Evolutionary conservation across 164 flowering plant species (phyloP).

Genomic region (Dillenia suffruticosa): DNA sequence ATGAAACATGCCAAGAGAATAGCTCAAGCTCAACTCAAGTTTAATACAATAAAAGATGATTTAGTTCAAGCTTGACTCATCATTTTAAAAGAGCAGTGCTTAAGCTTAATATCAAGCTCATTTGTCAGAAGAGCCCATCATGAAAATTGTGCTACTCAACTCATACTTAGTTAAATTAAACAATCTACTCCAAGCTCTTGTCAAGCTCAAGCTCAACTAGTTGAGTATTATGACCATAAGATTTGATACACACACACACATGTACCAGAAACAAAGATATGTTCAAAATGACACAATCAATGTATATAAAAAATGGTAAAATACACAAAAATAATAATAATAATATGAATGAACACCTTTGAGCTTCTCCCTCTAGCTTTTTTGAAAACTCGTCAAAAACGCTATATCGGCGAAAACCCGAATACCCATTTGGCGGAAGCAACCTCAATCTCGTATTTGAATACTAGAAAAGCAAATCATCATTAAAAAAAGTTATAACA

Average conservation of each 20-base stretch:
- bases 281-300: not conserved
- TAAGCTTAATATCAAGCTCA: too few relatives aligned
- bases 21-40: too few relatives aligned
- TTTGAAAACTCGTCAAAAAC: conserved; percentile 81
- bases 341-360: conserved; percentile 22
- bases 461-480: not conserved
- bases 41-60: too few relatives aligned
- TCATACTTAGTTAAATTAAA: too few relatives aligned
- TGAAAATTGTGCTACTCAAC: too few relatives aligned
- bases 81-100: too few relatives aligned
- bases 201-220: too few relatives aligned
- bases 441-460: conserved; percentile 23
- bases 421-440: conserved; percentile 25
- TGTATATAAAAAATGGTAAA: not conserved
- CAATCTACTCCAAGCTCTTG: too few relatives aligned
- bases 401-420: conserved; percentile 49
- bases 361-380: conserved; percentile 61
- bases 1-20: not conserved
- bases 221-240: too few relatives aligned
- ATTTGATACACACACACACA: too few relatives aligned
- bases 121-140: too few relatives aligned
- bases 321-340: not conserved
- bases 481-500: not conserved
- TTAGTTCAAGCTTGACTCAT: too few relatives aligned
- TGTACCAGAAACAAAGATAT: not conserved